Evolutionary conservation across 2,329 filamentous ascomycete genomes (phyloP), one percentile per base, ranked within the genome.

Genomic region (Ophiobolus disseminans): DNA sequence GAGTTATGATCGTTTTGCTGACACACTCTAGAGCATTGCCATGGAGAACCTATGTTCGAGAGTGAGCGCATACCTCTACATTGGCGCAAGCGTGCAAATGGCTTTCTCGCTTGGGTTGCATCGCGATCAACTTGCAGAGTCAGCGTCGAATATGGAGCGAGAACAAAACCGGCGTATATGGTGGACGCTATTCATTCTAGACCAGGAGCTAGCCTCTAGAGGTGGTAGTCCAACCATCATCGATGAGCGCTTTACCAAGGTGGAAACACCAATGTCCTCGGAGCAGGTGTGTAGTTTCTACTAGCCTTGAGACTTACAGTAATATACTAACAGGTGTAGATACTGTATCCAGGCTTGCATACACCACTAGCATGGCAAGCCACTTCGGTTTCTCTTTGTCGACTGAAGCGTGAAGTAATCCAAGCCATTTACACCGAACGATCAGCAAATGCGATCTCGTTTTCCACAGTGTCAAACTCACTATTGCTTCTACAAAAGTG

Each of bases 131-230:
- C 25, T 68, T n/a, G 62, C 67, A 0, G 59, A 63, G 9, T 62
- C 60, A 5, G 63, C 59, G 4, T 55, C 54, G 5, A 46, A 58
- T 6, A 50, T 68, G 44, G 69, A 72, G 22, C 61, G 65, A 21
- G 68, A 73, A 28, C 68, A 68, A 26, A 66, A 70, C 39, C 63
- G 70, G 6, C 61, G 70, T 11, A 68, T 73, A 35, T 73, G 70
- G 70, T 73, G 69, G 69, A 71, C 70, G 7, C 40, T 73, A 8
- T 72, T 68, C 35, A 62, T 55, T 1, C 67, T 73, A 3, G 70
- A 73, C 30, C 63, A 69, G 40, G 70, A 73, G 31, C 58, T 72
- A 32, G 69, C 69, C 0, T 66, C 67, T n/a, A 57, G 69, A 55
- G 66, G 69, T 22, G 70, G 70, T 5, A 71, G 63, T 35, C 70